Percentiles rank a stretch among this genome's conserved stretches.
Conservation (phyloP, 257 asterid genomes). For the Nicotiana tomentosiformis region DNA sequence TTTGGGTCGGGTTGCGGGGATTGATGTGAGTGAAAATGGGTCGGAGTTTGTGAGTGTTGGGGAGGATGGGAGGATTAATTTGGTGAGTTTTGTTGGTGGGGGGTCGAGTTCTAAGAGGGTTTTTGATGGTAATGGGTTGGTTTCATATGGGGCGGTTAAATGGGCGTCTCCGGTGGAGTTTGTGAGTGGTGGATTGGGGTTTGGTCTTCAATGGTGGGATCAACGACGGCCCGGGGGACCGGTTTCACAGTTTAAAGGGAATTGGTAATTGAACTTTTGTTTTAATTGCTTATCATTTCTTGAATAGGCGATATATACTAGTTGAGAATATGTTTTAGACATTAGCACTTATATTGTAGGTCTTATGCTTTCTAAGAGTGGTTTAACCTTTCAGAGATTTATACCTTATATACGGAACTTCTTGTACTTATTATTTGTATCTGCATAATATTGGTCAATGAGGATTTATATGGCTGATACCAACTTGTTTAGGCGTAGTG, state of each 20-base stretch:
- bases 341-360: too few relatives aligned
- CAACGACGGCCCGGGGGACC: constrained; percentile 72
- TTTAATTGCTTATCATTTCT: neutral
- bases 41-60: constrained; percentile 74
- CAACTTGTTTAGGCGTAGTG: too few relatives aligned
- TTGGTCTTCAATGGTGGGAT: constrained; percentile 93
- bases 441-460: too few relatives aligned
- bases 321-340: too few relatives aligned
- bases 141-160: constrained; percentile 62
- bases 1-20: constrained; percentile 42
- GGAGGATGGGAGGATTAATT: constrained; percentile 76
- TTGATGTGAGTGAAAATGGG: constrained; percentile 69
- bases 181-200: constrained; percentile 84
- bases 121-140: constrained; percentile 68
- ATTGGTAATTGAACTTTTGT: constrained; percentile 43
- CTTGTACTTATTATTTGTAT: too few relatives aligned
- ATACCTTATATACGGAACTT: too few relatives aligned
- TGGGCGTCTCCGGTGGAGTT: constrained; percentile 92
- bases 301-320: neutral
- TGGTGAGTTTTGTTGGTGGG: constrained; percentile 30
- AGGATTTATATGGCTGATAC: too few relatives aligned
- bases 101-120: constrained; percentile 41
- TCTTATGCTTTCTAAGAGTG: too few relatives aligned
- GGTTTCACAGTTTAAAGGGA: constrained; percentile 57
- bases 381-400: too few relatives aligned